phyloP scores from a whole-genome alignment of 2,329 filamentous ascomycete genomes.

The Calonectria henricotiae region DNA sequence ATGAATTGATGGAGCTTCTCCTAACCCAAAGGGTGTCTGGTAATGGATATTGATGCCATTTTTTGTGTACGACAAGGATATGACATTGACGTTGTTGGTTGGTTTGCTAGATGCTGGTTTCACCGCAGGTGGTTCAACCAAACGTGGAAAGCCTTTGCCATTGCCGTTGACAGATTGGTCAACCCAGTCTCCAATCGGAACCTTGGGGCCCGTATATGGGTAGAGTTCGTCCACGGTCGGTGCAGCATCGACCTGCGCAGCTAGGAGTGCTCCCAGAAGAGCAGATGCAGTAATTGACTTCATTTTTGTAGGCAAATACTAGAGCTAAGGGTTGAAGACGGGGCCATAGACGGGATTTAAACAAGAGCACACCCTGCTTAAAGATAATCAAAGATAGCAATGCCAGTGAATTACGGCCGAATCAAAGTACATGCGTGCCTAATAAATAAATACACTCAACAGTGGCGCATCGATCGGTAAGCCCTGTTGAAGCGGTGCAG shows the following conservation, averaged over 20 bases:
- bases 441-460: conserved; percentile 6
- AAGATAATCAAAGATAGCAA: not conserved
- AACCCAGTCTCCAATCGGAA: conserved; percentile 69
- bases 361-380: not conserved
- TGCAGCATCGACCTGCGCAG: conserved; percentile 21
- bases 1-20: conserved; percentile 60
- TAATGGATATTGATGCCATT: conserved; percentile 69
- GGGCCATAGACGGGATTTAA: conserved; percentile 4
- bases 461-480: not conserved
- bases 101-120: conserved; percentile 62
- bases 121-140: conserved; percentile 68
- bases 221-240: conserved; percentile 61
- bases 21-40: conserved; percentile 70
- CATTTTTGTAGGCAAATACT: conserved; percentile 12
- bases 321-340: not conserved
- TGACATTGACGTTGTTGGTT: conserved; percentile 70
- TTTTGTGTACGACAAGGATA: conserved; percentile 65
- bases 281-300: conserved; percentile 17
- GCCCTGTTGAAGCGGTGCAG: not conserved
- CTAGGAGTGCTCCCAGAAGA: conserved; percentile 33
- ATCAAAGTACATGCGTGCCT: not conserved
- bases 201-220: conserved; percentile 65
- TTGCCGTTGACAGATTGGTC: conserved; percentile 67
- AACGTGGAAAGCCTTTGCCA: conserved; percentile 67
- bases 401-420: not conserved